phyloP scores from a whole-genome alignment of 257 asterid genomes.

The Haberlea rhodopensis region DNA sequence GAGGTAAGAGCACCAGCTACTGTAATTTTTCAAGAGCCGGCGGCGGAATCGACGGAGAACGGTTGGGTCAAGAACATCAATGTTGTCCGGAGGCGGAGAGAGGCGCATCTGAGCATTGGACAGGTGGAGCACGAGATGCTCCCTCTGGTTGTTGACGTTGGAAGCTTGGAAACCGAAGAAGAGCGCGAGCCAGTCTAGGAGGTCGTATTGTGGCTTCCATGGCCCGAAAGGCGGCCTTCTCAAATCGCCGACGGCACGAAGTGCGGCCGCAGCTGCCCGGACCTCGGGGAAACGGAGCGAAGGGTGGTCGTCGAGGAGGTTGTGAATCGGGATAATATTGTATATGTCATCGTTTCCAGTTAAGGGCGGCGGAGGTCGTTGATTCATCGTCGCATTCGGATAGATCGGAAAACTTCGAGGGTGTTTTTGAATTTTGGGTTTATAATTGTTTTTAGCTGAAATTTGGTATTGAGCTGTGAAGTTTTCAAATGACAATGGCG shows the following conservation, averaged over 20 bases:
- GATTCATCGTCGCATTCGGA: conserved; percentile 56
- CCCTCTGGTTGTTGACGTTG: conserved; percentile 80
- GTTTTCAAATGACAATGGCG: conserved; percentile 42
- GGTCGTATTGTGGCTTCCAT: conserved; percentile 78
- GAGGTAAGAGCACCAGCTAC: conserved; percentile 87
- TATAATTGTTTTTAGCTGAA: conserved; percentile 6
- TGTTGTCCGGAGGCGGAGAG: conserved; percentile 86
- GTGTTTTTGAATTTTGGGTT: conserved; percentile 6
- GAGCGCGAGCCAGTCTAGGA: conserved; percentile 81
- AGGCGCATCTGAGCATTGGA: conserved; percentile 98
- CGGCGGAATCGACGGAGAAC: conserved; percentile 87
- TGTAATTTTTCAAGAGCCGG: conserved; percentile 58
- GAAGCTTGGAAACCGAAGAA: conserved; percentile 90
- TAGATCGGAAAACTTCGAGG: conserved; percentile 39
- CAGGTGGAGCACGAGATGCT: conserved; percentile 82
- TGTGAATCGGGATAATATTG: conserved; percentile 81
- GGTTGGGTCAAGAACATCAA: conserved; percentile 73
- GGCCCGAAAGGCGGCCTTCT: conserved; percentile 73
- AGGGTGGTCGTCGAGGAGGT: conserved; percentile 93
- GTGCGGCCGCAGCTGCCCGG: conserved; percentile 82
- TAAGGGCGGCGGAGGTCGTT: conserved; percentile 35
- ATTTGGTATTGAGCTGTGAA: background rate
- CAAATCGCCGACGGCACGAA: conserved; percentile 78
- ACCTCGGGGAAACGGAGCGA: conserved; percentile 93
- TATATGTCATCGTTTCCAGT: conserved; percentile 33